Evolutionary conservation across 768 basidiomycete genomes (phyloP).

Genomic region (Naganishia vishniacii): DNA sequence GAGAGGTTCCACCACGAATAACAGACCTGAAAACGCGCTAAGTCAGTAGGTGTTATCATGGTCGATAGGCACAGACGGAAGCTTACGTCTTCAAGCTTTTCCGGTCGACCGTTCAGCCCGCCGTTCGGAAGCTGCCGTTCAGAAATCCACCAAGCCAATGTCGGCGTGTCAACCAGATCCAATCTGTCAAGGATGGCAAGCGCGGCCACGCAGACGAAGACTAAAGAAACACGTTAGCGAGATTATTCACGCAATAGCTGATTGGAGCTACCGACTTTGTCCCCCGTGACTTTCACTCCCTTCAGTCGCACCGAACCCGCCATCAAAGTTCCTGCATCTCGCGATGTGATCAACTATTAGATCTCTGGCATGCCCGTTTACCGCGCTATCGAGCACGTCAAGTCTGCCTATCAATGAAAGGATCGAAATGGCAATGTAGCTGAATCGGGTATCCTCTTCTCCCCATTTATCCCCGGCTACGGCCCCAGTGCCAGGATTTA

Average conservation of each 20-base stretch:
- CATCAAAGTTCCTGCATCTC: conserved; percentile 86
- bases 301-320: conserved; percentile 75
- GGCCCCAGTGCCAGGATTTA: conserved; percentile 70
- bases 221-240: conserved; percentile 50
- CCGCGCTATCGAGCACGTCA: conserved; percentile 56
- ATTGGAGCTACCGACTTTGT: conserved; percentile 59
- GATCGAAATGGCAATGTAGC: conserved; percentile 76
- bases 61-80: background rate
- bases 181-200: conserved; percentile 79
- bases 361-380: conserved; percentile 30
- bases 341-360: conserved; percentile 60
- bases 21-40: conserved; percentile 62
- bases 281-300: conserved; percentile 92
- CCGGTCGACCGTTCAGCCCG: conserved; percentile 92
- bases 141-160: conserved; percentile 83
- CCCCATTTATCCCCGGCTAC: conserved; percentile 88
- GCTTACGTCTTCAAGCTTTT: conserved; percentile 91
- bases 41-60: background rate
- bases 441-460: conserved; percentile 87
- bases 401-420: conserved; percentile 75
- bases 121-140: conserved; percentile 90
- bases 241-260: background rate
- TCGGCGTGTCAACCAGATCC: conserved; percentile 69
- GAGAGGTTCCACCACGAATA: conserved; percentile 97
- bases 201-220: conserved; percentile 81